Conservation (phyloP, 768 basidiomycete genomes). For the Hypholoma fasciculare region DNA sequence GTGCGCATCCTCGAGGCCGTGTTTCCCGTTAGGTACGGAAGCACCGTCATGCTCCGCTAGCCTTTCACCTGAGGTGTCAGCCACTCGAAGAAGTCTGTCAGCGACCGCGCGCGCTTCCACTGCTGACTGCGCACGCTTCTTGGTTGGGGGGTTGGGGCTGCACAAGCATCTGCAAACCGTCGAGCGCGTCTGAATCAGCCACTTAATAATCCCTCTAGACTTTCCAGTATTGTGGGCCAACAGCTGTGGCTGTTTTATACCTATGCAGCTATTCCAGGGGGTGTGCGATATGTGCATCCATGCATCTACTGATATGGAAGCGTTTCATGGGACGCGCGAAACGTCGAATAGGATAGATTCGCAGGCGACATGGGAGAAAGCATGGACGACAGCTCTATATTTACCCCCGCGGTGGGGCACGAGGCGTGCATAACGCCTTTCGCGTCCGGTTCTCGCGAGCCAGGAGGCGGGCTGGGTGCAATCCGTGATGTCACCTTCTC, state of each 20-base stretch:
- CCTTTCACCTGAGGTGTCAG: background rate
- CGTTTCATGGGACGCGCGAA: background rate
- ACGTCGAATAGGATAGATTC: slow-evolving; percentile 1
- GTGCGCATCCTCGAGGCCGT: background rate
- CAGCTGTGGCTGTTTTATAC: background rate
- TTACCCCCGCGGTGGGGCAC: background rate
- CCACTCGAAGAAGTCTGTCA: background rate
- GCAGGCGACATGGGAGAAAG: slow-evolving; percentile 4
- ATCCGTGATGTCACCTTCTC: too few species aligned
- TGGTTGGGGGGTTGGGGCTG: background rate
- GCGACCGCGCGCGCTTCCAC: background rate
- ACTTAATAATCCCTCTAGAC: background rate
- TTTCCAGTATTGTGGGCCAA: too few species aligned
- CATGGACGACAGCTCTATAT: background rate
- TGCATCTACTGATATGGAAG: slow-evolving; percentile 3
- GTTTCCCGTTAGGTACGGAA: slow-evolving; percentile 6
- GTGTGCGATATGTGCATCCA: background rate
- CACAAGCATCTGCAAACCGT: background rate
- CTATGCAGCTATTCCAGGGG: background rate
- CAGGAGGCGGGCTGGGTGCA: background rate
- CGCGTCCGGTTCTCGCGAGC: background rate
- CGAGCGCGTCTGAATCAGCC: background rate
- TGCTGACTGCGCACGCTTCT: background rate
- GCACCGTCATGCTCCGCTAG: slow-evolving; percentile 4
- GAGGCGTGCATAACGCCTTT: background rate